Percentiles rank a stretch among this genome's conserved stretches.
Conservation (phyloP, 148 eudicot genomes). For the Rhododendron ferrugineum region DNA sequence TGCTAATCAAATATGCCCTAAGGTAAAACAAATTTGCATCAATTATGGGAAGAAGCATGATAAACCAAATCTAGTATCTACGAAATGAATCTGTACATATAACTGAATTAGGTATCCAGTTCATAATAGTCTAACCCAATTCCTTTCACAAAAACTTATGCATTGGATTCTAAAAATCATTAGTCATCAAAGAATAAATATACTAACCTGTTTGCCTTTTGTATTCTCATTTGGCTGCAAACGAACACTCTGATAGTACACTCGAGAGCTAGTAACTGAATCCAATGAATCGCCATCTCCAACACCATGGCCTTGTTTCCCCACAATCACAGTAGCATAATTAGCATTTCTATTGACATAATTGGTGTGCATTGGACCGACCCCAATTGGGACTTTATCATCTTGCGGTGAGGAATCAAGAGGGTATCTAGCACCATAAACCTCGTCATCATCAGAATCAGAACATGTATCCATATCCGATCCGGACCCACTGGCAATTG, state of each 20-base stretch:
- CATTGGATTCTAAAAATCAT: background rate
- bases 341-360: background rate
- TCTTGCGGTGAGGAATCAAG: constrained; percentile 34
- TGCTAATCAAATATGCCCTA: background rate
- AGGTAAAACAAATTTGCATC: background rate
- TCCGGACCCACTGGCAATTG: background rate
- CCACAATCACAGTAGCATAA: background rate
- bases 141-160: background rate
- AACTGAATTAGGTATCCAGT: background rate
- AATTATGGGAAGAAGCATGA: background rate
- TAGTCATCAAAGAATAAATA: background rate
- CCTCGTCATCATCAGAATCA: constrained; percentile 27
- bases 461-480: constrained; percentile 31
- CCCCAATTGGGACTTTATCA: constrained; percentile 9
- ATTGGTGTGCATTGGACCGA: background rate
- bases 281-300: constrained; percentile 12
- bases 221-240: constrained; percentile 4
- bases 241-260: background rate
- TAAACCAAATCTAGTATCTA: background rate
- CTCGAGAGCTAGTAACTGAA: constrained; percentile 17
- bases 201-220: constrained; percentile 9
- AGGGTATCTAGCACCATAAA: constrained; percentile 19
- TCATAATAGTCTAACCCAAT: background rate
- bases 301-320: background rate
- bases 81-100: background rate